phyloP scores from a whole-genome alignment of 2,329 filamentous ascomycete species.

The Colletotrichum acutatum region DNA sequence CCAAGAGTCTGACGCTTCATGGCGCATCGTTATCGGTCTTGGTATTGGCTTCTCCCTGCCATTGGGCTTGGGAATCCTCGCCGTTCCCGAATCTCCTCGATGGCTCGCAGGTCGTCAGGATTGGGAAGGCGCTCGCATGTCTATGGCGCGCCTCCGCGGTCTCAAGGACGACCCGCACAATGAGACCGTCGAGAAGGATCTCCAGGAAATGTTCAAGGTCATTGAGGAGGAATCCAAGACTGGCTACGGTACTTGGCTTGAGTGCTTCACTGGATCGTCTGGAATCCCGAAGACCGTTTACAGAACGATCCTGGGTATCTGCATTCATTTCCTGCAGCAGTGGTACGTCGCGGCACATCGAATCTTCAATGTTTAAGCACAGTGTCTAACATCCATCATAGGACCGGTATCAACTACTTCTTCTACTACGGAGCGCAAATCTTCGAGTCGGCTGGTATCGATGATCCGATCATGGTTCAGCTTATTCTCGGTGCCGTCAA shows the following conservation, averaged over 20 bases:
- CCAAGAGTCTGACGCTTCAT: constrained; percentile 57
- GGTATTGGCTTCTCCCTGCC: constrained; percentile 64
- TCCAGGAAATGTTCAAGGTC: constrained; percentile 61
- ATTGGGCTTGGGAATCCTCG: constrained; percentile 62
- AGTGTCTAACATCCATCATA: not conserved
- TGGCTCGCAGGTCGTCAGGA: constrained; percentile 62
- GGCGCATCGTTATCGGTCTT: constrained; percentile 71
- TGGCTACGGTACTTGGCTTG: constrained; percentile 63
- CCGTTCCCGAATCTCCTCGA: constrained; percentile 67
- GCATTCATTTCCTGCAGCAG: constrained; percentile 75
- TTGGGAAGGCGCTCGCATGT: constrained; percentile 59
- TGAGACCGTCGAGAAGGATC: constrained; percentile 60
- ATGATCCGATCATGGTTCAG: constrained; percentile 73
- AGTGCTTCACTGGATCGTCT: constrained; percentile 69
- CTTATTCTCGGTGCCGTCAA: constrained; percentile 77
- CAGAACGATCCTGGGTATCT: constrained; percentile 71
- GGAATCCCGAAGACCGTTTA: constrained; percentile 69
- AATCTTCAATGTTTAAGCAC: not conserved
- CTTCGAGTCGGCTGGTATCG: constrained; percentile 73
- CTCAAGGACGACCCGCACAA: constrained; percentile 58
- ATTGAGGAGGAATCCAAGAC: constrained; percentile 57
- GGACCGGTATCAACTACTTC: constrained; percentile 67
- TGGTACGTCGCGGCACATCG: constrained; percentile 44
- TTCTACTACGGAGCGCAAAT: constrained; percentile 76
- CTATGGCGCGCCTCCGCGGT: constrained; percentile 64